A percentile compares a stretch with the other conserved stretches of the same genome.
These are phyloP conservation scores for Brassica incana DNA, from an alignment of 345 rosid genomes.

Conservation along the genomic window DNA sequence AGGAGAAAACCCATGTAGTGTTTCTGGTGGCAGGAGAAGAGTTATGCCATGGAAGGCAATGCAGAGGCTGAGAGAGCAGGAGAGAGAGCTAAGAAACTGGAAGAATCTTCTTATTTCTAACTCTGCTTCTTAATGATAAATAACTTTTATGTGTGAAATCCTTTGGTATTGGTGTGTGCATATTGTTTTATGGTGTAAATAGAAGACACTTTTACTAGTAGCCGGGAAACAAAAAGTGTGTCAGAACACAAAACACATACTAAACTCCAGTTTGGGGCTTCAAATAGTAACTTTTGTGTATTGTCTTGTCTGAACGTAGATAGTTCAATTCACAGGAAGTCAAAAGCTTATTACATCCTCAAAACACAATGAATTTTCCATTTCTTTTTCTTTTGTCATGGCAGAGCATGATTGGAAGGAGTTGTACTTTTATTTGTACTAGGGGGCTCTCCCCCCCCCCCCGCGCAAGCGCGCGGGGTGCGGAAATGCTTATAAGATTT, in stretches of 20 bases:
- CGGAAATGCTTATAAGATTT: no score
- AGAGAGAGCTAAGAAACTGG: conserved; percentile 59
- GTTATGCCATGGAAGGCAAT: conserved; percentile 51
- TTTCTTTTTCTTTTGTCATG: no score
- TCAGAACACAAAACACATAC: neutral
- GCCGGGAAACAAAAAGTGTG: neutral
- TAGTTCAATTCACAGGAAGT: neutral
- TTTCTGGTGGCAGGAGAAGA: conserved; percentile 59
- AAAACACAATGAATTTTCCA: no score
- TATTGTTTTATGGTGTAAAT: neutral
- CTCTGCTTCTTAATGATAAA: neutral
- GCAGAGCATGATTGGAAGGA: no score
- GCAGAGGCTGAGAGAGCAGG: conserved; percentile 46
- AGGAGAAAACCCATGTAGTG: neutral
- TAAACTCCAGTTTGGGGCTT: no score
- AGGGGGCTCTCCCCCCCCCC: no score
- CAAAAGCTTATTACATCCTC: no score
- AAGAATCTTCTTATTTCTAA: conserved; percentile 50
- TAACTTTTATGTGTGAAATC: neutral
- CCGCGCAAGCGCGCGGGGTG: no score
- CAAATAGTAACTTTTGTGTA: no score
- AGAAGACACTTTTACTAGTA: neutral
- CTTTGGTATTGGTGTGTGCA: conserved; percentile 8
- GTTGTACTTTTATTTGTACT: no score
- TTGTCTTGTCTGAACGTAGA: neutral